These are phyloP conservation scores for Sporobolomyces pararoseus DNA, from an alignment of 768 basidiomycete species.

Conservation along the genomic window DNA sequence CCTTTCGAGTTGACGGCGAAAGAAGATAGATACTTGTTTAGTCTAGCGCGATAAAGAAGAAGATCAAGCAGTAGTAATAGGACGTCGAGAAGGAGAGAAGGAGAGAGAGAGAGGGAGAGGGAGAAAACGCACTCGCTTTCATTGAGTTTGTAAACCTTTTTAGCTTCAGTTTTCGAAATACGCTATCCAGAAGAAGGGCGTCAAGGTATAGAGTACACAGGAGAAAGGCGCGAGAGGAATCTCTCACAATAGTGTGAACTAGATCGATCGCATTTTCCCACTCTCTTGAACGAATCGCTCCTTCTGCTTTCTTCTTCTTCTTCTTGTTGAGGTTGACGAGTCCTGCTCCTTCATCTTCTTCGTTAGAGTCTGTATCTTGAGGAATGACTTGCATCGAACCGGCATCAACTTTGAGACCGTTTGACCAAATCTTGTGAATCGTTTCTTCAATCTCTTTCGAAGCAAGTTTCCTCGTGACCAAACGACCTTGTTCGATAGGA, in stretches of 20 bases:
- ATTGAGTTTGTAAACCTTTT: constrained; percentile 12
- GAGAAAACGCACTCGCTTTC: constrained; percentile 7
- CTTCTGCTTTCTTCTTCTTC: background rate
- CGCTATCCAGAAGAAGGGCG: background rate
- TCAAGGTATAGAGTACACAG: no score
- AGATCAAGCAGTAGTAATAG: background rate
- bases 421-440: constrained; percentile 2
- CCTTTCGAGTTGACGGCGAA: background rate
- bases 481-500: background rate
- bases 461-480: background rate
- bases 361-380: no score
- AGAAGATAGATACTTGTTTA: background rate
- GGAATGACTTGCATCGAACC: background rate
- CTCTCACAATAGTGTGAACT: constrained; percentile 8
- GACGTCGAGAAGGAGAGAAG: background rate
- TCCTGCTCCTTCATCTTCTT: background rate
- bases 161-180: constrained; percentile 28
- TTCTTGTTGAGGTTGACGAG: no score
- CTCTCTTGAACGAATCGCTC: constrained; percentile 1
- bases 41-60: no score
- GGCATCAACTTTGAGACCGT: background rate
- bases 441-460: background rate
- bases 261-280: constrained; percentile 14
- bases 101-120: background rate
- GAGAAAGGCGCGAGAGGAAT: background rate